phyloP scores from a whole-genome alignment of 2,329 filamentous ascomycete genomes.

The Aureobasidium mangrovei region DNA sequence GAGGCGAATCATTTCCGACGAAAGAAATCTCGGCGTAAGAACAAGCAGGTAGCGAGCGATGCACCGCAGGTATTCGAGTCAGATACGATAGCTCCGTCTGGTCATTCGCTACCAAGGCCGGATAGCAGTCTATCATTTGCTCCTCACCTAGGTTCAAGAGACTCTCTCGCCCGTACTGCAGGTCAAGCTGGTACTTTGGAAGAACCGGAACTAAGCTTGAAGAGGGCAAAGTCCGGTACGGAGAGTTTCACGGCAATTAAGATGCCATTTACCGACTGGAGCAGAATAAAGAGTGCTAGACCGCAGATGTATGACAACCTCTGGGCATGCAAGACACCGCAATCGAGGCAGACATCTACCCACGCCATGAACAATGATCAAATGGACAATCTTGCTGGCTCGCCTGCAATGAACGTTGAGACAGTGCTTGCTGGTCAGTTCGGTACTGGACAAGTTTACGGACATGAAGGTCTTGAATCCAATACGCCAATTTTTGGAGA shows the following conservation, averaged over 20 bases:
- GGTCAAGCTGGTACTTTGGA: background rate
- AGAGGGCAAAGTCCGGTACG: background rate
- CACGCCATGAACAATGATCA: background rate
- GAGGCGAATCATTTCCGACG: conserved; percentile 62
- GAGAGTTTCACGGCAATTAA: background rate
- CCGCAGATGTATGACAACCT: conserved; percentile 25
- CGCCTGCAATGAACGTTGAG: background rate
- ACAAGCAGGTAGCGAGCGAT: conserved; percentile 1
- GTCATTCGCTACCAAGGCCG: background rate
- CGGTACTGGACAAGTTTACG: background rate
- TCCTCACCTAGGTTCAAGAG: background rate
- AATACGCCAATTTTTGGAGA: no score
- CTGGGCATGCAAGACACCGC: conserved; percentile 14
- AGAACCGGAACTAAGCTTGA: background rate
- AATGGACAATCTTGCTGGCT: background rate
- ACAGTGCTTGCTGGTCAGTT: background rate
- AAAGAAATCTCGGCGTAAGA: conserved; percentile 21
- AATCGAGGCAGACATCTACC: background rate
- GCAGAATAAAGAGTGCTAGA: conserved; percentile 36
- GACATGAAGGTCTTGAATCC: background rate
- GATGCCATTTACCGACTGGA: conserved; percentile 30
- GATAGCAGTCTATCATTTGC: no score
- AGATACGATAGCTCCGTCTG: background rate
- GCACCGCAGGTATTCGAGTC: background rate
- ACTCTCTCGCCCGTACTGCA: background rate